Conservation (phyloP, 148 eudicot genomes). For the Pharnaceum exiguum region DNA sequence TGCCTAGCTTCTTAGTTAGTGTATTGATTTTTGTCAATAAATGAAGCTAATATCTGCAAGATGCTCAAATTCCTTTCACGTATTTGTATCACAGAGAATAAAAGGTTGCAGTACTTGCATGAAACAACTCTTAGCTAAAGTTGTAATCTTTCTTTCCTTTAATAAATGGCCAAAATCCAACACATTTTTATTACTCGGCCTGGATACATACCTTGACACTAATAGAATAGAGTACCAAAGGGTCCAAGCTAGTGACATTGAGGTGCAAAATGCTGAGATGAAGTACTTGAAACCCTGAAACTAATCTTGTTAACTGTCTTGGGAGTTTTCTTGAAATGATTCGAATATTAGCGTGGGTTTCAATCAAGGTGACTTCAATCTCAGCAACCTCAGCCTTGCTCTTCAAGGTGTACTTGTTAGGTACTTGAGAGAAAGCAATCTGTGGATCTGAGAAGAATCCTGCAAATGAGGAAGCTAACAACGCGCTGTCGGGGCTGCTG, state of each 20-base stretch:
- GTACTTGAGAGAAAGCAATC: constrained; percentile 34
- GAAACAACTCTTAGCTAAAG: background rate
- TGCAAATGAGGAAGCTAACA: constrained; percentile 28
- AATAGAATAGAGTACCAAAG: constrained; percentile 67
- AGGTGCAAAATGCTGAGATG: constrained; percentile 64
- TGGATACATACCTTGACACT: constrained; percentile 62
- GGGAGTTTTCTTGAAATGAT: constrained; percentile 41
- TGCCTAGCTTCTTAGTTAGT: background rate
- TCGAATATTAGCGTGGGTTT: constrained; percentile 71
- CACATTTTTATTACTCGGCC: background rate
- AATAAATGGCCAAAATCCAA: background rate
- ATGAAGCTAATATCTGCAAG: constrained; percentile 12
- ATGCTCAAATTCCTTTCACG: constrained; percentile 1
- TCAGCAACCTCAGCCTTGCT: constrained; percentile 50
- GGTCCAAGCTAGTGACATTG: constrained; percentile 67
- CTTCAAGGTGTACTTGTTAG: constrained; percentile 35
- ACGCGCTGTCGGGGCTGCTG: constrained; percentile 2
- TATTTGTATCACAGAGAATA: background rate
- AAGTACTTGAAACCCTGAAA: constrained; percentile 59
- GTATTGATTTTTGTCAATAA: constrained; percentile 5
- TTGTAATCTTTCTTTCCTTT: background rate
- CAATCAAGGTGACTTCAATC: constrained; percentile 74
- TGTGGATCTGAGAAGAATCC: constrained; percentile 63
- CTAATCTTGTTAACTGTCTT: constrained; percentile 57
- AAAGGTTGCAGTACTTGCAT: background rate